Base-by-base conservation (phyloP, 495 filamentous ascomycete species). In the Halenospora varia region DNA sequence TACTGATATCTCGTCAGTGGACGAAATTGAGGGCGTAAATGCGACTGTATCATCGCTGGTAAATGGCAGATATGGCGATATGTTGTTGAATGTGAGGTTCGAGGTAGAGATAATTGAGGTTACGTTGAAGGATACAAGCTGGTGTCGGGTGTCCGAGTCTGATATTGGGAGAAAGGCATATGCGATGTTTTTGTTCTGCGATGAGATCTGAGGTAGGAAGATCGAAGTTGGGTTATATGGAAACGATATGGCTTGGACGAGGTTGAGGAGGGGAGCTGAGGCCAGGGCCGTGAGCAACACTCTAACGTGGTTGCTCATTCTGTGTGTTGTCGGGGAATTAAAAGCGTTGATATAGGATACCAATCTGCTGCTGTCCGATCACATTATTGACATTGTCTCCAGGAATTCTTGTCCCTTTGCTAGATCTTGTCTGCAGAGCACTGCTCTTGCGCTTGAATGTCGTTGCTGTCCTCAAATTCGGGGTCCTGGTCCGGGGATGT, bases 141-240 rank as follows among this genome's bases (percentile, higher is more conserved):
- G 52, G 29, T 76, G 60, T 79, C 68, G 40, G 75, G 68, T 19
- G 68, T 68, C 25, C 61, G 50, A 48, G 2, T 45, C 52, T 2
- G 54, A 19, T 13, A 3, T 41, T 9, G 45, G 57, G 0, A 61
- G 29, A 22, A 67, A 64, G 62, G 69, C 54, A 48, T 73, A 57
- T 70, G 76, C 66, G 67, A 71, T 51, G 71, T 73, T 55, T 73
- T 71, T 58, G 67, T 74, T 64, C 1, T 71, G 70, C 3, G 75
- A 60, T 57, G 93, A 80, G 55, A 92, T 74, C 25, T 70, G 66
- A 10, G 80, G 68, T 3, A 86, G 73, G 26, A 89, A 74, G 46
- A 92, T 77, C 20, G 76, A 79, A 0, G 91, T 88, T 0, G 91
- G 89, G 22, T 80, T 82, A 74, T 95, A 96, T 25, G 89, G 89